phyloP scores from a whole-genome alignment of 495 filamentous ascomycete species.

The Penicillium simplicissimum region DNA sequence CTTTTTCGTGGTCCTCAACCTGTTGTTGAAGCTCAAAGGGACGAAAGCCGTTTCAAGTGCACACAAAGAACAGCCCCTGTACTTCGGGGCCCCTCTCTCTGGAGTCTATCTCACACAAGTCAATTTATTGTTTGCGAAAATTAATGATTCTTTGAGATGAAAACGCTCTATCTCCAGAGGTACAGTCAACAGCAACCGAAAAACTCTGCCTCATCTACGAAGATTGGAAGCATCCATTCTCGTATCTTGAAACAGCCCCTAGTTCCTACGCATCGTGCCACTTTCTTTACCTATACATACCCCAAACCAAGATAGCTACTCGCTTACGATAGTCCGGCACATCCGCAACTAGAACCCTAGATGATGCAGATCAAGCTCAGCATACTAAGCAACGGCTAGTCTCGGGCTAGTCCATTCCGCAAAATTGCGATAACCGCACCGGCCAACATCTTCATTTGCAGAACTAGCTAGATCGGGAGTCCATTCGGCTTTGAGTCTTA shows the following conservation, averaged over 20 bases:
- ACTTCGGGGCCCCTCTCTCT: background rate
- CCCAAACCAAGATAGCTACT: background rate
- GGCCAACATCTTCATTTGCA: background rate
- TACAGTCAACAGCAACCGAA: too few species aligned
- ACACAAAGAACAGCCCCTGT: background rate
- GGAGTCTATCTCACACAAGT: too few species aligned
- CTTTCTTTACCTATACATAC: background rate
- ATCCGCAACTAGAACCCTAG: background rate
- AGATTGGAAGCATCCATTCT: too few species aligned
- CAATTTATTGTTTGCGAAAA: too few species aligned
- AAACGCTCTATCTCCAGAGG: too few species aligned
- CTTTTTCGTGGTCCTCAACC: background rate
- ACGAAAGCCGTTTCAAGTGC: background rate
- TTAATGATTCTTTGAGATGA: too few species aligned
- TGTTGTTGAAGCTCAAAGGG: background rate
- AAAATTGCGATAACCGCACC: constrained; percentile 2
- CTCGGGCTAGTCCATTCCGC: background rate
- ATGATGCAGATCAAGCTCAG: constrained; percentile 1
- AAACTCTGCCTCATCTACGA: too few species aligned
- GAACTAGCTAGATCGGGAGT: background rate
- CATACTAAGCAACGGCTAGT: constrained; percentile 5
- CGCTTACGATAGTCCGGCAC: background rate
- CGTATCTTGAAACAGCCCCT: background rate
- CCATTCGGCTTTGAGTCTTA: background rate
- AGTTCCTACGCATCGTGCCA: background rate